Base-by-base conservation (phyloP, 805 yeast genomes). In the Kuraishia floccosa region DNA sequence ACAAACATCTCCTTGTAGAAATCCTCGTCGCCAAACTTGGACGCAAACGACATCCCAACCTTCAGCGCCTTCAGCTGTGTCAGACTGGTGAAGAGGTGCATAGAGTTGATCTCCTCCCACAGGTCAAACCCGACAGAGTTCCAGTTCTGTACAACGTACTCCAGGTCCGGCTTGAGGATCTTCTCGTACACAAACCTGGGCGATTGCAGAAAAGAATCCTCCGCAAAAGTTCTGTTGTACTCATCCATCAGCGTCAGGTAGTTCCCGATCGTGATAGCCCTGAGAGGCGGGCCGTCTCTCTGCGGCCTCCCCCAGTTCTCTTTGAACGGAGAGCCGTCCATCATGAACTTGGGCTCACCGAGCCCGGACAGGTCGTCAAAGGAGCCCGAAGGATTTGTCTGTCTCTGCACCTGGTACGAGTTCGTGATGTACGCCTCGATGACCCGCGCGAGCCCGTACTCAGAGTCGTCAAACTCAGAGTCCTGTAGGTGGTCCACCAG, bases 241-340 rank as follows among this genome's bases (percentile, higher is more conserved):
- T 51, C 45, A 5, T 52, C 41, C 35, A 76, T 50, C 3, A 65
- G 41, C 15, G 58, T 53, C 36, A 82, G 41, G 47, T 72, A 82
- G 37, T 67, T 67, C 24, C 70, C 51, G 15, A 77, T 63, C 2
- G 94, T 67, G 34, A 78, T 65, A 8, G 76, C 65, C 43, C 96
- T 65, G 35, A 89, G 61, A 1, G 93, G 87, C 1, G 97, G 96
- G 0, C 97, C 97, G 51, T 89, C 97, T 36, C 85, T 68, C 54
- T 89, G 97, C 1, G 97, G 97, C 42, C 97, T 64, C 2, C 97
- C 97, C 97, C 97, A 89, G 22, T 59, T 50, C 2, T 58, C 76
- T 5, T 52, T 50, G 44, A 80, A 89, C 1, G 81, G 61, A 1
- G 71, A 43, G 16, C 79, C 76, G 47, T 84, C 69, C 4, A 76